Percentiles rank a stretch among this genome's conserved stretches.
These are phyloP conservation scores for Cicer pinnatifidum DNA, from an alignment of 306 rosid species.

Conservation along the genomic window DNA sequence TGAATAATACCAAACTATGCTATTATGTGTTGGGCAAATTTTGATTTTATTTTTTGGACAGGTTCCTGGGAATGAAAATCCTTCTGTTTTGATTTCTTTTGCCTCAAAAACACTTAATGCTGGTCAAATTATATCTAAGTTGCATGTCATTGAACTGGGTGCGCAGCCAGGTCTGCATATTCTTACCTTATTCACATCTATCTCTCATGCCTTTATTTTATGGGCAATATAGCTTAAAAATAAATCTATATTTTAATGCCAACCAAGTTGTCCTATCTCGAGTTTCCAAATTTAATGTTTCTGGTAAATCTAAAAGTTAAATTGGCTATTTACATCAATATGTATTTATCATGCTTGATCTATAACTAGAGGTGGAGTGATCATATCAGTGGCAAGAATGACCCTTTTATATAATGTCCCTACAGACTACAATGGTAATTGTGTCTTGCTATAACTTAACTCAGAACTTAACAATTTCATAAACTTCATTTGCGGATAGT, in stretches of 20 bases:
- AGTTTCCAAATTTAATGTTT: slow-evolving; percentile 29
- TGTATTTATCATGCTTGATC: slow-evolving; percentile 38
- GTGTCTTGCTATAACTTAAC: neutral
- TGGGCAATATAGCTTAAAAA: slow-evolving; percentile 30
- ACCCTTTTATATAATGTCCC: neutral
- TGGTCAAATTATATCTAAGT: slow-evolving; percentile 83
- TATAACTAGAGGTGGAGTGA: slow-evolving; percentile 4
- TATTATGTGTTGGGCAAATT: slow-evolving; percentile 1
- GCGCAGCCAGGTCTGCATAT: slow-evolving; percentile 92
- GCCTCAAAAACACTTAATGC: slow-evolving; percentile 95
- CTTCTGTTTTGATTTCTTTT: slow-evolving; percentile 87
- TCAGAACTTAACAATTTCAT: slow-evolving; percentile 9
- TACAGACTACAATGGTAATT: neutral
- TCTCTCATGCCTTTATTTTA: slow-evolving; percentile 35
- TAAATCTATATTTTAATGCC: slow-evolving; percentile 21
- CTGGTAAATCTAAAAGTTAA: slow-evolving; percentile 31
- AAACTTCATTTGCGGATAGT: neutral
- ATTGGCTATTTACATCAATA: slow-evolving; percentile 13
- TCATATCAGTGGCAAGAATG: slow-evolving; percentile 19
- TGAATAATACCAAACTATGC: slow-evolving; percentile 13
- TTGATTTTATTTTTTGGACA: slow-evolving; percentile 48
- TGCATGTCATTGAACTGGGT: slow-evolving; percentile 96
- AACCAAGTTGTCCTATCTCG: neutral
- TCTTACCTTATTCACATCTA: slow-evolving; percentile 27
- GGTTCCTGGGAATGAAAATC: slow-evolving; percentile 94